Conservation (phyloP, 805 yeast genomes). For the Lipomyces chichibuensis region DNA sequence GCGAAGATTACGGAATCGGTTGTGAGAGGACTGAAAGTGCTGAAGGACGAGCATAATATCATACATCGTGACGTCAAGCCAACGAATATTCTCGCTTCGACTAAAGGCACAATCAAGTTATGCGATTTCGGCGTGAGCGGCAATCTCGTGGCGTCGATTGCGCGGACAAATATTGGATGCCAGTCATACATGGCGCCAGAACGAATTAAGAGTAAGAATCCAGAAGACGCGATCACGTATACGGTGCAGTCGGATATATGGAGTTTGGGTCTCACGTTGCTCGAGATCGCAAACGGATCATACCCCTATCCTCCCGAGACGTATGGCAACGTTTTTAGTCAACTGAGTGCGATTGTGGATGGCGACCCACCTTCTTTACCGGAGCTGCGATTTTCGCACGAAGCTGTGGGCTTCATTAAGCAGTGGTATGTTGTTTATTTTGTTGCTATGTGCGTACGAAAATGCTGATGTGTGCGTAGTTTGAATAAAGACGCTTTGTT, state of each 20-base stretch:
- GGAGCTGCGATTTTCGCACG: constrained; percentile 60
- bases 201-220: constrained; percentile 58
- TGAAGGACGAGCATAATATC: constrained; percentile 88
- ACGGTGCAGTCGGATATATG: constrained; percentile 94
- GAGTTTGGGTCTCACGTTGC: constrained; percentile 84
- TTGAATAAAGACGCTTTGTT: constrained; percentile 76
- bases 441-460: not conserved
- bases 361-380: constrained; percentile 89
- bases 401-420: constrained; percentile 79
- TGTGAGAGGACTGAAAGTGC: constrained; percentile 74
- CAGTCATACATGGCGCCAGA: constrained; percentile 99
- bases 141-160: constrained; percentile 89
- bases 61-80: constrained; percentile 98
- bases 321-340: constrained; percentile 85
- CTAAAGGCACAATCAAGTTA: constrained; percentile 82
- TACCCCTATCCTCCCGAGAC: constrained; percentile 98
- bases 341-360: constrained; percentile 93
- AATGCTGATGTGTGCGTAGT: constrained; percentile 46
- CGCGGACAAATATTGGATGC: constrained; percentile 95
- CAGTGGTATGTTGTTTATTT: constrained; percentile 43
- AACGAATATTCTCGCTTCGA: constrained; percentile 83
- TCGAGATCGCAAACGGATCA: constrained; percentile 86
- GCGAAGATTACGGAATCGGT: constrained; percentile 81
- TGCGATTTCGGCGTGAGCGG: constrained; percentile 98
- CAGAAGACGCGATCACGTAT: constrained; percentile 76